Conservation (phyloP, 2,329 filamentous ascomycete genomes). For the Cytospora piceicola region DNA sequence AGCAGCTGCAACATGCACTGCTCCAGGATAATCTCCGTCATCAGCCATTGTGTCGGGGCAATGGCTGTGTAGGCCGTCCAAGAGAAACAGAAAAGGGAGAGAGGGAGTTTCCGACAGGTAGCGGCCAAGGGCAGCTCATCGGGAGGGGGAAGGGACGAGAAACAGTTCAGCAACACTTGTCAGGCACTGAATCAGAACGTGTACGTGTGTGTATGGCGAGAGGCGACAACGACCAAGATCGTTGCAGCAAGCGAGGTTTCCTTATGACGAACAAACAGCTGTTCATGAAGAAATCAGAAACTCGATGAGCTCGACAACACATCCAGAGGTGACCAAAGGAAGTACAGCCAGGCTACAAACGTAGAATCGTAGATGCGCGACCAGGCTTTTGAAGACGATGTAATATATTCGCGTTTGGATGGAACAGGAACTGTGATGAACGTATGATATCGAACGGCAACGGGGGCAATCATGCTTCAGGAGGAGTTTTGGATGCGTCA, state of each 20-base stretch:
- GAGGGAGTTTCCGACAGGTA: not conserved
- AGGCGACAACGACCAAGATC: conserved; percentile 26
- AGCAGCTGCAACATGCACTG: conserved; percentile 24
- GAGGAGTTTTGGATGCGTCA: conserved; percentile 1
- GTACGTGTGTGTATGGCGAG: conserved; percentile 7
- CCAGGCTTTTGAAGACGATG: not conserved
- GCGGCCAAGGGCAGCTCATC: conserved; percentile 18
- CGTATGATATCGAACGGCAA: not conserved
- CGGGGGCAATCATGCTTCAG: not conserved
- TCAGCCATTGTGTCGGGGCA: conserved; percentile 28
- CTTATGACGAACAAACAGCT: conserved; percentile 5
- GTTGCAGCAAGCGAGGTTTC: conserved; percentile 21
- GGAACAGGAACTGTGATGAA: not conserved
- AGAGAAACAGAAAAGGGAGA: conserved; percentile 27
- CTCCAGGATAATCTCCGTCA: conserved; percentile 6
- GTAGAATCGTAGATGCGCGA: conserved; percentile 9
- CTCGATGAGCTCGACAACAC: conserved; percentile 8
- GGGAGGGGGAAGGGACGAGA: conserved; percentile 15
- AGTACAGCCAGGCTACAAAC: conserved; percentile 11
- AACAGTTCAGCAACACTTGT: conserved; percentile 31
- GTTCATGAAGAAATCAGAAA: not conserved
- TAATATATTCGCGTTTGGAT: not conserved
- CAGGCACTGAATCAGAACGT: conserved; percentile 21
- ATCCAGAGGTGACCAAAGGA: conserved; percentile 1
- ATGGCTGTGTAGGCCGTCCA: conserved; percentile 12